A percentile compares a stretch with the other conserved stretches of the same genome.
phyloP scores from a whole-genome alignment of 129 eudicot genomes.

The Solidago caesia region DNA sequence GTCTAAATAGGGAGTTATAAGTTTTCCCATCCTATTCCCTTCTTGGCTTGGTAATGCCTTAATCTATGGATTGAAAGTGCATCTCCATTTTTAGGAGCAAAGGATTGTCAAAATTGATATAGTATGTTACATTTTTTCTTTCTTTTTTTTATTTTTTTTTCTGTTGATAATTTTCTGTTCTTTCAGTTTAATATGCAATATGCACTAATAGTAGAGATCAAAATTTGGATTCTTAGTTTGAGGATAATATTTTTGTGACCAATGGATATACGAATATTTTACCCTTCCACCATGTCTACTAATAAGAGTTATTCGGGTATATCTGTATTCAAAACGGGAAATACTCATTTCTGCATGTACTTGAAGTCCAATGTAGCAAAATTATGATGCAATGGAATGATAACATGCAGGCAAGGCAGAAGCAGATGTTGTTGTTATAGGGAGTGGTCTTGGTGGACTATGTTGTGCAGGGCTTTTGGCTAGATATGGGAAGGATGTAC shows the following conservation, averaged over 20 bases:
- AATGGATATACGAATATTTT: background rate
- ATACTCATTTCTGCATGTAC: background rate
- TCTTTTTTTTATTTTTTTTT: too few relatives aligned
- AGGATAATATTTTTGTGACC: background rate
- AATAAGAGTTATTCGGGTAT: background rate
- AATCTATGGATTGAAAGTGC: too few relatives aligned
- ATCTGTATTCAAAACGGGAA: background rate
- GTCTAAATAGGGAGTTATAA: too few relatives aligned
- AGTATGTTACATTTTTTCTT: too few relatives aligned
- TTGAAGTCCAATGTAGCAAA: background rate
- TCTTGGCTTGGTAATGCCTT: too few relatives aligned
- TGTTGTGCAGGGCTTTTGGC: slow-evolving; percentile 95
- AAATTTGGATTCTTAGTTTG: background rate
- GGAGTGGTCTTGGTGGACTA: slow-evolving; percentile 96
- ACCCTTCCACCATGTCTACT: background rate
- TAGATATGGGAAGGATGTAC: slow-evolving; percentile 78
- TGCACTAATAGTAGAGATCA: background rate
- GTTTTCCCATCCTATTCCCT: too few relatives aligned
- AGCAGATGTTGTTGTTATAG: slow-evolving; percentile 89
- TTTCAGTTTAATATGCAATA: background rate
- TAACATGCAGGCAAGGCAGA: slow-evolving; percentile 78
- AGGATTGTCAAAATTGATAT: too few relatives aligned
- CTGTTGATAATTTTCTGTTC: background rate
- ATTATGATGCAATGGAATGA: slow-evolving; percentile 32
- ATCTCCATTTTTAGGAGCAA: too few relatives aligned